Base-by-base conservation (phyloP, 208 protist species). In the Leishmania tarentolae region DNA sequence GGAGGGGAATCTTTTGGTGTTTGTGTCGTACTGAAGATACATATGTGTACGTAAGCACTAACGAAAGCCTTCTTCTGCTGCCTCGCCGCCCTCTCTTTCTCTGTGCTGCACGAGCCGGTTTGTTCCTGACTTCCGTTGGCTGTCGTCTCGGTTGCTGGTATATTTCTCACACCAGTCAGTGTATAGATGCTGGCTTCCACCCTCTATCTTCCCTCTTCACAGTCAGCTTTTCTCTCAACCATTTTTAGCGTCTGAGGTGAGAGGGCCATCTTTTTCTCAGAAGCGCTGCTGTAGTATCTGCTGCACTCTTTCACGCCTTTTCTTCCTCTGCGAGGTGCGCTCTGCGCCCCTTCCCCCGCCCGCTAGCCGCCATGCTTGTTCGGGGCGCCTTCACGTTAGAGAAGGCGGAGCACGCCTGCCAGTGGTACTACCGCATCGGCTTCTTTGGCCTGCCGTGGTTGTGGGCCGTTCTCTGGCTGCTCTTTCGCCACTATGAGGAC, bases 371-470 rank as follows among this genome's bases (percentile, higher is more conserved):
- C 31, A 88, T 88, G 85, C 66, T 88, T 11, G 74, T 80, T 11
- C 80, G 77, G 1, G 84, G 76, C 24, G 71, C 80, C n/a, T 73
- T 87, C 31, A 87, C 84, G 11, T 1, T 84, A 17, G 80, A 82
- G 47, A 83, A 76, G 81, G 80, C 76, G 31, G 84, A 87, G 31
- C 63, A 24, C 19, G 57, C 57, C 17, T 87, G 84, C 44, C 59
- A 52, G 24, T 82, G 79, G 76, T 87, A 87, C 80, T 87, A 73
- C 66, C 76, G 77, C 0, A 44, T 78, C 28, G 84, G 84, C 19
- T 87, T 87, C 57, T 61, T 81, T 4, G 76, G 65, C 2, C 59
- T 87, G 65, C 84, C 84, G 28, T 87, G 84, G 84, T 63, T 87
- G 50, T 87, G 84, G 84, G 80, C 65, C 24, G 19, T 78, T 35